Evolutionary conservation across 176 grass and related monocot species (phyloP).

Genomic region (Elymus sibiricus): DNA sequence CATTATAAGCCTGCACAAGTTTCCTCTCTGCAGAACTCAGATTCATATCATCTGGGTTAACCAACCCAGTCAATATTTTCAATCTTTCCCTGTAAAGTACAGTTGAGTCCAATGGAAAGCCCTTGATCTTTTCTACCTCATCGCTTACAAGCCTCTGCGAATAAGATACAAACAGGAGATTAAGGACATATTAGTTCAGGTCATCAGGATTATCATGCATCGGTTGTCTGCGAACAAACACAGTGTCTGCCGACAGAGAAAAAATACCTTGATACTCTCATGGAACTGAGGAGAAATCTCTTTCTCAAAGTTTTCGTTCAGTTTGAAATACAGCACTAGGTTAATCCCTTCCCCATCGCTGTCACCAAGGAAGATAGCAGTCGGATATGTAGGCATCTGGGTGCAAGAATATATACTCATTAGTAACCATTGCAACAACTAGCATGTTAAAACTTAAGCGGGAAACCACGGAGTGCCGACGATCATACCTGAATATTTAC

Average conservation of each 20-base stretch:
- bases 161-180: background rate
- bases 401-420: conserved; percentile 7
- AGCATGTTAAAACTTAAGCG: background rate
- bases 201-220: background rate
- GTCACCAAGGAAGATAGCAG: conserved; percentile 91
- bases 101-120: conserved; percentile 79
- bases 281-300: conserved; percentile 79
- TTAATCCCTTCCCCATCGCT: conserved; percentile 81
- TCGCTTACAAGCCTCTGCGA: conserved; percentile 71
- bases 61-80: conserved; percentile 89
- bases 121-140: conserved; percentile 86
- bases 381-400: conserved; percentile 95
- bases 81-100: conserved; percentile 83
- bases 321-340: conserved; percentile 84
- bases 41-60: conserved; percentile 87
- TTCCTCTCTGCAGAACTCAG: conserved; percentile 80
- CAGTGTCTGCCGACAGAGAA: background rate
- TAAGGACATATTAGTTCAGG: background rate
- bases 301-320: conserved; percentile 88
- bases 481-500: conserved; percentile 85
- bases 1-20: conserved; percentile 89
- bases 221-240: background rate
- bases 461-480: background rate
- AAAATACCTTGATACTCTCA: conserved; percentile 79
- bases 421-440: background rate